Percentiles rank a stretch among this genome's conserved stretches.
These are phyloP conservation scores for Neopestalotiopsis sp. DNA, from an alignment of 2,329 filamentous ascomycete genomes.

Conservation along the genomic window DNA sequence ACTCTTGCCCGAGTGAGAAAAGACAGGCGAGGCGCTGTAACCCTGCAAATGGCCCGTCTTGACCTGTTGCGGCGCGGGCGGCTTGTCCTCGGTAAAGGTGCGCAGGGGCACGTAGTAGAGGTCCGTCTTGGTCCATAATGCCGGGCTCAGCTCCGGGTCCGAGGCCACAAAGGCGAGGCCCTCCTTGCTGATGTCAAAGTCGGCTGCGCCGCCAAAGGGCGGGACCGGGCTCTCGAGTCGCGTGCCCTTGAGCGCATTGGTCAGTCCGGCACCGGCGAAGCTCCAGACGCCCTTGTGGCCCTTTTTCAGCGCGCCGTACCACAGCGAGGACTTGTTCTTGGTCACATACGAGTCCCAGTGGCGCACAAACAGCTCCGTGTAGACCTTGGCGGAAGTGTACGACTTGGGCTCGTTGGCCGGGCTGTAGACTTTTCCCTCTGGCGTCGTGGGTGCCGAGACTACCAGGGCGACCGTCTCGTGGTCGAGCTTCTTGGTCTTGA, in stretches of 20 bases:
- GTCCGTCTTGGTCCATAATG: constrained; percentile 81
- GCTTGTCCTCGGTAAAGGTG: constrained; percentile 60
- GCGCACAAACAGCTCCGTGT: constrained; percentile 76
- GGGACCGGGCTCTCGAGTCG: constrained; percentile 70
- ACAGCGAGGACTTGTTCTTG: constrained; percentile 70
- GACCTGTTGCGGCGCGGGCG: constrained; percentile 57
- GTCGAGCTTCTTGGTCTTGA: constrained; percentile 61
- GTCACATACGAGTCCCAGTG: constrained; percentile 84
- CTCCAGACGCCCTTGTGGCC: constrained; percentile 42
- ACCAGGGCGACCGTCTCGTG: constrained; percentile 59
- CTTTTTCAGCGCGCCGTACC: constrained; percentile 41
- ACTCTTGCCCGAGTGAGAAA: constrained; percentile 74
- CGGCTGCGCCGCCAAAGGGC: constrained; percentile 79
- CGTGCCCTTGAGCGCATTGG: constrained; percentile 68
- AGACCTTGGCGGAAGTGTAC: constrained; percentile 71
- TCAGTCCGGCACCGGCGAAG: constrained; percentile 53
- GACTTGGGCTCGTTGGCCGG: constrained; percentile 64
- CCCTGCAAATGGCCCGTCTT: constrained; percentile 66
- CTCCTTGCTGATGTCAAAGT: constrained; percentile 75
- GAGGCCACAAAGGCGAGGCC: constrained; percentile 79
- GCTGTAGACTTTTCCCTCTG: constrained; percentile 74
- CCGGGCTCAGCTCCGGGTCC: constrained; percentile 73
- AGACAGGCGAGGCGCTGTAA: constrained; percentile 70
- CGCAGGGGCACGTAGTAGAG: constrained; percentile 75
- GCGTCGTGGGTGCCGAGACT: constrained; percentile 68